Conservation (phyloP, 2,329 filamentous ascomycete species). For the Cladosporium sp. region DNA sequence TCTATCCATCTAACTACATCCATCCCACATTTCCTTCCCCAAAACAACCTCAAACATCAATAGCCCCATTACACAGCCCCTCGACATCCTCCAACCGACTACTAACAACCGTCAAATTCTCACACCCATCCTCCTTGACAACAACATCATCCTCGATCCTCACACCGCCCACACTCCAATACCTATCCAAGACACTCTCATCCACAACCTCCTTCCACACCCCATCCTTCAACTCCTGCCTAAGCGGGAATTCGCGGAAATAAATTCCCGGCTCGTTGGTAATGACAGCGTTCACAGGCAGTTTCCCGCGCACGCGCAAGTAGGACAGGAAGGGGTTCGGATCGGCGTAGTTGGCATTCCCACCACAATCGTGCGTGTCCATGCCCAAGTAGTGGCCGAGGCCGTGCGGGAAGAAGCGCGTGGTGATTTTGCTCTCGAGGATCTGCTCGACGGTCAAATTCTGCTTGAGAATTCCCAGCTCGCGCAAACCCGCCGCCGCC, state of each 20-base stretch:
- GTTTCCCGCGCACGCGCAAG: conserved; percentile 60
- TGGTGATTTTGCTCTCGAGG: conserved; percentile 41
- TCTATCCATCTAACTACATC: neutral
- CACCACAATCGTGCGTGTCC: conserved; percentile 49
- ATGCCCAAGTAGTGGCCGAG: conserved; percentile 49
- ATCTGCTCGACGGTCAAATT: conserved; percentile 37
- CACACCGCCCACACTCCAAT: conserved; percentile 79
- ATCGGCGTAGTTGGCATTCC: conserved; percentile 54
- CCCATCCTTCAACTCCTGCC: conserved; percentile 61
- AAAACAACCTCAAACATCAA: neutral
- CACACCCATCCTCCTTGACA: conserved; percentile 70
- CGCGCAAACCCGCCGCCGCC: conserved; percentile 72
- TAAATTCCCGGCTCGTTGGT: conserved; percentile 92
- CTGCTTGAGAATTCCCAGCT: conserved; percentile 62
- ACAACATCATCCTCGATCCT: conserved; percentile 86
- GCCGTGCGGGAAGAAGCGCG: conserved; percentile 49
- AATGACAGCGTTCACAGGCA: conserved; percentile 63
- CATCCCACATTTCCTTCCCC: neutral
- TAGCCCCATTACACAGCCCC: conserved; percentile 9
- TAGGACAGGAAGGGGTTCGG: conserved; percentile 82
- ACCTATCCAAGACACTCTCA: conserved; percentile 58
- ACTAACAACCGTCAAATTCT: conserved; percentile 77
- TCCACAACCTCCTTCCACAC: conserved; percentile 62
- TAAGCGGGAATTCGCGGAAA: conserved; percentile 68
- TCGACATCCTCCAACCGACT: conserved; percentile 46